A percentile compares a stretch with the other conserved stretches of the same genome.
These are phyloP conservation scores for Arachis stenosperma DNA, from an alignment of 306 rosid genomes.

Conservation along the genomic window DNA sequence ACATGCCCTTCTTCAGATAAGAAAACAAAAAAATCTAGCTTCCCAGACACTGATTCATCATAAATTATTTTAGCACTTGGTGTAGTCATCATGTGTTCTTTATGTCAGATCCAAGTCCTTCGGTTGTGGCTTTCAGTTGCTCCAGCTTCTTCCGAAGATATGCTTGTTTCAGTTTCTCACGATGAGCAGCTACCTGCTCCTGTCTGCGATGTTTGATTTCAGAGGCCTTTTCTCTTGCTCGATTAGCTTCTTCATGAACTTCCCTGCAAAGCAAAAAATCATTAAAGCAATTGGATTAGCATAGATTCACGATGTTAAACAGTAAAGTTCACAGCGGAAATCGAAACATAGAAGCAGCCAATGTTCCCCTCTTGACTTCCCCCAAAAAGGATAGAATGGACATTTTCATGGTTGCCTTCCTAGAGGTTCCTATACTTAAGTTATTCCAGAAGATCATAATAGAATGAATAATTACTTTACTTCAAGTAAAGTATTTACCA, in stretches of 20 bases:
- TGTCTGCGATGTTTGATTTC: slow-evolving; percentile 75
- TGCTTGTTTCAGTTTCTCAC: slow-evolving; percentile 81
- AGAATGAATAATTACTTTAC: neutral
- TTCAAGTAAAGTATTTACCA: neutral
- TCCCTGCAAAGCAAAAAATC: slow-evolving; percentile 63
- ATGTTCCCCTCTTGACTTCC: neutral
- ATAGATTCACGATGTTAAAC: neutral
- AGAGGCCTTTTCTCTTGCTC: slow-evolving; percentile 80
- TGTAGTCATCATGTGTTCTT: slow-evolving; percentile 33
- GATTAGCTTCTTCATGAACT: slow-evolving; percentile 88
- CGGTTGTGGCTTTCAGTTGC: slow-evolving; percentile 71
- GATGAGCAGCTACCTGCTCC: slow-evolving; percentile 70
- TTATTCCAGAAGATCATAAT: slow-evolving; percentile 11
- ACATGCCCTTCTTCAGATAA: neutral
- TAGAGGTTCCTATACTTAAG: slow-evolving; percentile 1
- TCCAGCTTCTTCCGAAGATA: slow-evolving; percentile 83
- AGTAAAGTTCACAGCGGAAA: slow-evolving; percentile 22
- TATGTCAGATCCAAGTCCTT: slow-evolving; percentile 46
- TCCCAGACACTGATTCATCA: slow-evolving; percentile 3
- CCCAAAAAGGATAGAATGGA: neutral
- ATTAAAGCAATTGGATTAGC: slow-evolving; percentile 21
- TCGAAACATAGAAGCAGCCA: slow-evolving; percentile 1
- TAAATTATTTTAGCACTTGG: slow-evolving; percentile 12
- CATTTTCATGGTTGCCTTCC: neutral
- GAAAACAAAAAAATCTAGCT: neutral